These are phyloP conservation scores for Miamiensis avidus DNA, from an alignment of 169 alveolate genomes.

Conservation along the genomic window DNA sequence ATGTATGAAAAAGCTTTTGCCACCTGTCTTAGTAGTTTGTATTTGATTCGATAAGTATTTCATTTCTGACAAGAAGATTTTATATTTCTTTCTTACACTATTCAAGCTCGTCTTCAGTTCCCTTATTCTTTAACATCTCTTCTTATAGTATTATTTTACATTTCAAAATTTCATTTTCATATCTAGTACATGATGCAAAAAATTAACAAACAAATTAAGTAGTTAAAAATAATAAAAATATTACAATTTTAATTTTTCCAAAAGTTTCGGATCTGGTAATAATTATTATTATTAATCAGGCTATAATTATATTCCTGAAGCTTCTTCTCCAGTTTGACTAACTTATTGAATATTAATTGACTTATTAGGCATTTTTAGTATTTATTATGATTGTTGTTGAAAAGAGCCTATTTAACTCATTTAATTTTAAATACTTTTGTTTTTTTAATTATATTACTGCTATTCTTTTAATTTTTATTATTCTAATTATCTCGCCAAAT, in stretches of 20 bases:
- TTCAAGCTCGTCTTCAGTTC: background rate
- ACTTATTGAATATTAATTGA: no score
- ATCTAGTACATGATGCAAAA: background rate
- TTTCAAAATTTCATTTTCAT: background rate
- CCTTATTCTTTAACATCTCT: background rate
- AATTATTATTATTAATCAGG: background rate
- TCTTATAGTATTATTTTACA: background rate
- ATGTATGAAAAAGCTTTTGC: background rate
- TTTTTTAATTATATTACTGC: background rate
- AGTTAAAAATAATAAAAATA: no score
- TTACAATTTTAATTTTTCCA: background rate
- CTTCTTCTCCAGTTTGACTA: background rate
- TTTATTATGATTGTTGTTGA: background rate
- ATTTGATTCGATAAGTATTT: background rate
- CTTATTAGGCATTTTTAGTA: background rate
- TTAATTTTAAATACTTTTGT: no score
- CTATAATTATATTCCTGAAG: background rate
- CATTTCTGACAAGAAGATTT: background rate
- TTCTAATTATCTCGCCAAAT: background rate
- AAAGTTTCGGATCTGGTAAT: background rate
- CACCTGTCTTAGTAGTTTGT: background rate
- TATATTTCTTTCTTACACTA: no score
- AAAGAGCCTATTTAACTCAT: background rate
- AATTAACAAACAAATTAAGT: no score
- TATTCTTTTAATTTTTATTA: background rate